Evolutionary conservation across 306 rosid species (phyloP), one percentile per base, ranked within the genome.

Genomic region (Trifolium repens): DNA sequence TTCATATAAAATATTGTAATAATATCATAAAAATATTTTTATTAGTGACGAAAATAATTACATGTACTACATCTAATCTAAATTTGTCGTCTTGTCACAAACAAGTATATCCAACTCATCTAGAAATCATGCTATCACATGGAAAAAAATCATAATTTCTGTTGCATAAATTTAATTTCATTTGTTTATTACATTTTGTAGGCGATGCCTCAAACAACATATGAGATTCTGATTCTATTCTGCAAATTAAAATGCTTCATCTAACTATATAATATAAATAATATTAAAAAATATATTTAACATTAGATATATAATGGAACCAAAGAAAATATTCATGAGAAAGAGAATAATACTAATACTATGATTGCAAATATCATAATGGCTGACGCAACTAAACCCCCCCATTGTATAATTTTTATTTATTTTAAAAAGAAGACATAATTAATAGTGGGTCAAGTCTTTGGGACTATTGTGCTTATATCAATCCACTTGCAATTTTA

Each of bases 221-320:
- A 72, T 44, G 81, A 82, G 89, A 82, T 89, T 85, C 87, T 61
- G 85, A 84, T 84, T 82, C 60, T 78, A 84, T 74, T 65, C 64
- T 57, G 39, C 83, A 46, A 75, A 66, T 74, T 24, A 75, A 52
- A 71, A 78, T 67, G 34, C 40, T 11, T 43, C 59, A 63, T 65
- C 78, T 52, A 71, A 17, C 67, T 55, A 71, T 40, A 46, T 10
- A 43, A 10, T 10, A 11, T 43, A 43, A 11, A 43, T 43, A 49
- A 47, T 50, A 50, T 50, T 0, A n/a, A n/a, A 50, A 47, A 17
- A 26, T 15, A n/a, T 55, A 14, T 77, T 47, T 61, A 75, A 26
- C 8, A 10, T 54, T 44, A 24, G 42, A 80, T 59, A 67, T 58
- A 66, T 24, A 67, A 39, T 59, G 39, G 9, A 75, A 32, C 43